Conservation (phyloP, 1,139 yeast species). For the Yamadazyma spencermartinsiae region DNA sequence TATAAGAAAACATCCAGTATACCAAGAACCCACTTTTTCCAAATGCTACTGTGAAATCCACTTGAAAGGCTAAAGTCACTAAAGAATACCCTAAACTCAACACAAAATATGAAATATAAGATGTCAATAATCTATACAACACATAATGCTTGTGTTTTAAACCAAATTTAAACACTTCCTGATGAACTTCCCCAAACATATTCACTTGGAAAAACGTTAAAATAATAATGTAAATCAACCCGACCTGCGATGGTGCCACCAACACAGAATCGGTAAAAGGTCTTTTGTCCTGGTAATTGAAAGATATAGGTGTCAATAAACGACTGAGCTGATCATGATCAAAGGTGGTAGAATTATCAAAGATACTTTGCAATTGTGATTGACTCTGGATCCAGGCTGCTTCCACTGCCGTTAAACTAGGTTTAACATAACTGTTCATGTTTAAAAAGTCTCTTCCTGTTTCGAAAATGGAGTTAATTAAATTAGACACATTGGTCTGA, state of each 20-base stretch:
- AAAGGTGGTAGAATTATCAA: slow-evolving; percentile 15
- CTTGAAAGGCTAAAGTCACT: slow-evolving; percentile 45
- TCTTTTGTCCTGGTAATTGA: slow-evolving; percentile 45
- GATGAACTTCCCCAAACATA: slow-evolving; percentile 57
- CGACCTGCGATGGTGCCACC: slow-evolving; percentile 70
- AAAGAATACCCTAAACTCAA: slow-evolving; percentile 40
- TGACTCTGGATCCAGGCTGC: slow-evolving; percentile 21
- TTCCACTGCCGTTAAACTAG: slow-evolving; percentile 21
- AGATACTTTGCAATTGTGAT: slow-evolving; percentile 11
- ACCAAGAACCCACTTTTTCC: slow-evolving; percentile 46
- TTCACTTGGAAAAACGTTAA: slow-evolving; percentile 60
- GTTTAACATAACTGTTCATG: slow-evolving; percentile 29
- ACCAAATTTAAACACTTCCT: slow-evolving; percentile 36
- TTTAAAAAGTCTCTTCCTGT: slow-evolving; percentile 42
- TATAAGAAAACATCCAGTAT: slow-evolving; percentile 43
- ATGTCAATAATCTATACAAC: slow-evolving; percentile 30
- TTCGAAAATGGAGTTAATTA: slow-evolving; percentile 34
- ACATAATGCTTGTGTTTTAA: slow-evolving; percentile 31
- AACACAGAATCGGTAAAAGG: slow-evolving; percentile 53
- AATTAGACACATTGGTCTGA: slow-evolving; percentile 26
- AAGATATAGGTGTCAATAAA: slow-evolving; percentile 36
- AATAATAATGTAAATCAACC: slow-evolving; percentile 72
- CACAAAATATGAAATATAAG: slow-evolving; percentile 32
- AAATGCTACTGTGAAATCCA: slow-evolving; percentile 38
- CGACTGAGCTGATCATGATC: slow-evolving; percentile 16